Conservation (phyloP, 306 rosid genomes). For the Castanea sativa region DNA sequence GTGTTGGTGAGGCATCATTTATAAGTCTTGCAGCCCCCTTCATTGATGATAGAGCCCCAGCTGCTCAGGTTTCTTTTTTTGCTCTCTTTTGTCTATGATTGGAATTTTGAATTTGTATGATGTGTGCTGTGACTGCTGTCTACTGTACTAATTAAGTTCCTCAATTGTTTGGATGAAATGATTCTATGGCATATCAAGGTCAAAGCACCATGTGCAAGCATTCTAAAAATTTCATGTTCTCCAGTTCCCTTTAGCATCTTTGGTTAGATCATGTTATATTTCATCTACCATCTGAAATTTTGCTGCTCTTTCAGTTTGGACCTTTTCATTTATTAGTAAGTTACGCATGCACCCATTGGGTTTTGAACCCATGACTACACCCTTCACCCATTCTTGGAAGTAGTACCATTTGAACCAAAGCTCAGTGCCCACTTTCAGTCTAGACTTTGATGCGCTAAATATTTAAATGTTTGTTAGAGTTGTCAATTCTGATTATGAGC, state of each 20-base stretch:
- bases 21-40: constrained; percentile 95
- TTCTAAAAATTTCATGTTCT: neutral
- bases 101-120: constrained; percentile 13
- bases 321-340: no score
- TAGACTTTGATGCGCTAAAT: neutral
- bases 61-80: constrained; percentile 49
- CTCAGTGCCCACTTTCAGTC: neutral
- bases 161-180: constrained; percentile 9
- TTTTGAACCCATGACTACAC: no score
- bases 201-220: no score
- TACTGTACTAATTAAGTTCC: neutral
- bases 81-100: neutral
- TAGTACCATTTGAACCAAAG: no score
- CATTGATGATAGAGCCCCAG: constrained; percentile 89
- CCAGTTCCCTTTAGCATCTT: neutral
- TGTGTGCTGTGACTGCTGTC: neutral
- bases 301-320: neutral
- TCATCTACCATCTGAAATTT: neutral
- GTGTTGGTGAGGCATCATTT: constrained; percentile 94
- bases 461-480: neutral
- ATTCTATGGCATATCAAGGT: neutral
- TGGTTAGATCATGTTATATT: neutral
- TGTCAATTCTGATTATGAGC: neutral
- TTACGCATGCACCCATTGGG: no score
- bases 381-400: no score